Conservation (phyloP, 108 stramenopile genomes). For the Skeletonema grethae region DNA sequence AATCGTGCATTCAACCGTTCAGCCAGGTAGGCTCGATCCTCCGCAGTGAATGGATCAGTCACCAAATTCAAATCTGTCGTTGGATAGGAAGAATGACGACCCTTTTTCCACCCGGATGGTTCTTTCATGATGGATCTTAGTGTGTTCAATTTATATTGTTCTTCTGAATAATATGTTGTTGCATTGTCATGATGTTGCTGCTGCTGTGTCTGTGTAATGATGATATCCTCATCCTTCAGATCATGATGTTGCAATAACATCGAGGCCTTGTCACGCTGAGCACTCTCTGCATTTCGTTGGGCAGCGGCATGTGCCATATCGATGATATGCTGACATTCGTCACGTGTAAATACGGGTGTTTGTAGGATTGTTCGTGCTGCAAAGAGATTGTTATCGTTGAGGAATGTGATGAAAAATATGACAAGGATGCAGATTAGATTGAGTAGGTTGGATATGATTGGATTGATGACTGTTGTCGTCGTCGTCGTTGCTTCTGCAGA, state of each 20-base stretch:
- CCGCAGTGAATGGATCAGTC: constrained; percentile 57
- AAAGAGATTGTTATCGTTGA: constrained; percentile 55
- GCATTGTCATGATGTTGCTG: too few relatives aligned
- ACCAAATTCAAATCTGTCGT: constrained; percentile 77
- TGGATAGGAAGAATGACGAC: constrained; percentile 57
- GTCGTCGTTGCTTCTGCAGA: not conserved
- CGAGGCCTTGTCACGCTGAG: constrained; percentile 9
- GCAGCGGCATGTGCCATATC: constrained; percentile 59
- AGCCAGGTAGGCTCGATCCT: constrained; percentile 47
- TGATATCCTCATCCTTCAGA: constrained; percentile 2
- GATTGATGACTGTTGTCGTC: not conserved
- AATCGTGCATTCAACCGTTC: constrained; percentile 59
- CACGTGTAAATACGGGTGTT: constrained; percentile 56
- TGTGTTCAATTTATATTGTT: constrained; percentile 2
- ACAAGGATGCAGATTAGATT: constrained; percentile 6
- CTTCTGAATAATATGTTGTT: not conserved
- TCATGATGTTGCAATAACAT: constrained; percentile 6
- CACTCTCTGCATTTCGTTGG: constrained; percentile 29
- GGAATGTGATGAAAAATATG: constrained; percentile 24
- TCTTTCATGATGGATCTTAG: constrained; percentile 13
- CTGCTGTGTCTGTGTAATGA: too few relatives aligned
- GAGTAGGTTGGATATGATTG: constrained; percentile 2
- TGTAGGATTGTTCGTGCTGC: constrained; percentile 49
- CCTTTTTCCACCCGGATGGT: constrained; percentile 64
- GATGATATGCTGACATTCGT: constrained; percentile 62